Conservation (phyloP, 306 rosid species). For the Castanospermum australe region DNA sequence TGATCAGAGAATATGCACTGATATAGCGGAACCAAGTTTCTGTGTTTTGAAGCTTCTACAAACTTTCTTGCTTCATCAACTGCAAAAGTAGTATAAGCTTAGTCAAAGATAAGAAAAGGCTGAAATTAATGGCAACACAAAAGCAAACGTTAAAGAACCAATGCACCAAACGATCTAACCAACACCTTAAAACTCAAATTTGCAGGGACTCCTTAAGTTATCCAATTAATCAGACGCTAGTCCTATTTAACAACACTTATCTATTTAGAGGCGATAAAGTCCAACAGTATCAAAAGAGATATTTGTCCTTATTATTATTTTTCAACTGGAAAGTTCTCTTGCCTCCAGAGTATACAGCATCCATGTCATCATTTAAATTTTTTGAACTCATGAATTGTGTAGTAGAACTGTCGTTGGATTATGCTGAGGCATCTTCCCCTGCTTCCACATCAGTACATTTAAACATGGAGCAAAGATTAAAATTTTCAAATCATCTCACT, state of each 20-base stretch:
- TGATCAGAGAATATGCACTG: constrained; percentile 76
- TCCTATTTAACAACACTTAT: not conserved
- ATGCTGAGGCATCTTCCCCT: not conserved
- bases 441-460: not conserved
- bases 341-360: not conserved
- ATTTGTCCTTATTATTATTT: not conserved
- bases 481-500: too few species aligned
- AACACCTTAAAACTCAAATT: not conserved
- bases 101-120: not conserved
- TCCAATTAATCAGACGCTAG: not conserved
- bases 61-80: constrained; percentile 47
- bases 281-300: too few species aligned
- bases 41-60: constrained; percentile 52
- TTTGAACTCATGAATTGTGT: too few species aligned
- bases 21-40: constrained; percentile 66
- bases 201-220: not conserved
- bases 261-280: too few species aligned
- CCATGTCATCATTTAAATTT: not conserved
- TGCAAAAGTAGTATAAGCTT: constrained; percentile 8
- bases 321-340: not conserved
- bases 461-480: not conserved
- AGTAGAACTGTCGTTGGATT: not conserved
- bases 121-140: not conserved
- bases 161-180: not conserved
- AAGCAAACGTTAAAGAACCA: not conserved